Conservation (phyloP, 1,139 yeast genomes). For the Saccharomyces hybrid region DNA sequence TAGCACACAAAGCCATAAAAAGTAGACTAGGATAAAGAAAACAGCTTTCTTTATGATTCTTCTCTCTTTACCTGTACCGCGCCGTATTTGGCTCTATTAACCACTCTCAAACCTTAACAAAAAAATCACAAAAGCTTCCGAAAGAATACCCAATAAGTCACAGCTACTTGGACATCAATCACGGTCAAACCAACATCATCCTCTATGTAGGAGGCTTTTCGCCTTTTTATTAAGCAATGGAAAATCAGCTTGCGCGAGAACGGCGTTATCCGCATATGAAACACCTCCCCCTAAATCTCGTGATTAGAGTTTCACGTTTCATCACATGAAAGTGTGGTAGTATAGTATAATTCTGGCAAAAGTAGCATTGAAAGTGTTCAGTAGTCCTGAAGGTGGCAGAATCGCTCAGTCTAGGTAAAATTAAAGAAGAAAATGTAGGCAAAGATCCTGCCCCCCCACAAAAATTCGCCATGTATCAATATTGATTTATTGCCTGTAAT, state of each 20-base stretch:
- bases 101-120: background rate
- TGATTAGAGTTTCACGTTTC: background rate
- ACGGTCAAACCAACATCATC: background rate
- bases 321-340: background rate
- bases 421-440: background rate
- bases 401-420: background rate
- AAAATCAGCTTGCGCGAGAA: background rate
- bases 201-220: background rate
- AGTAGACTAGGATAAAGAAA: background rate
- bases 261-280: background rate
- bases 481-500: slow-evolving; percentile 7
- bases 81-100: too few relatives aligned
- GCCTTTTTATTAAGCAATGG: background rate
- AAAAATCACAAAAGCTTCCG: background rate
- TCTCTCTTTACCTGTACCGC: background rate
- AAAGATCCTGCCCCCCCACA: background rate
- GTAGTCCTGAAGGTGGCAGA: background rate
- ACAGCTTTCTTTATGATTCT: background rate
- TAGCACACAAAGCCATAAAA: background rate
- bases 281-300: background rate
- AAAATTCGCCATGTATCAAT: background rate
- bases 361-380: background rate
- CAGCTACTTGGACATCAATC: background rate
- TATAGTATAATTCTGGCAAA: background rate
- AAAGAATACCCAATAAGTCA: background rate